Base-by-base conservation (phyloP, 495 filamentous ascomycete genomes). In the Aspergillus hancockii region DNA sequence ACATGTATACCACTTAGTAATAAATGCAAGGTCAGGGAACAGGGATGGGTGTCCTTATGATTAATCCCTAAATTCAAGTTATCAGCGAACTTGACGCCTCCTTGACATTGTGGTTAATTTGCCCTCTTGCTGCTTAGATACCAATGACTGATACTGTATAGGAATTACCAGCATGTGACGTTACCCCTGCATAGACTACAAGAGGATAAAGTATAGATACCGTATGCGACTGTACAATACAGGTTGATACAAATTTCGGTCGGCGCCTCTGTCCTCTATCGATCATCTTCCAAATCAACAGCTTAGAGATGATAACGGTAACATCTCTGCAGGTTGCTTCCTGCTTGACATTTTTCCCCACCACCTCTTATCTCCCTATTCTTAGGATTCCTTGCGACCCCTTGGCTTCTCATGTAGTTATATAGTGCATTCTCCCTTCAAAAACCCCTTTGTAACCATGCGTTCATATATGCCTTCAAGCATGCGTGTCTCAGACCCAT, bases 401-500 rank as follows among this genome's bases (percentile, higher is more conserved):
- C 43, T 47, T 47, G 43, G 12, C 21, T 47, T 21, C 43, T 23
- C 21, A 47, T 47, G 43, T 47, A 47, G 43, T 21, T 22, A 21
- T 47, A 47, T 21, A 47, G 43, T 22, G 8, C 52, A 38, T 14
- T 16, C 30, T 34, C 49, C 49, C 30, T 52, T 52, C 49, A 23
- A 8, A n/a, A 19, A 1, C 25, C 32, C 30, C 28, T 52, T 41
- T 16, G 30, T 25, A 50, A 25, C 22, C 13, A 47, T 47, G 43
- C 43, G 43, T 47, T 21, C 43, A 47, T 3, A 9, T 23, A 47
- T 23, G 23, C 13, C 43, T 22, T 23, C 43, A 18, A 60, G 55
- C 46, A 65, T 65, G 63, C 56, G 52, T 59, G 63, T 59, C n/a
- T 59, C 57, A 25, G 34, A 51, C 18, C 52, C 25, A 52, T 55